Evolutionary conservation across 805 yeast genomes (phyloP).

Genomic region (Candida orba): DNA sequence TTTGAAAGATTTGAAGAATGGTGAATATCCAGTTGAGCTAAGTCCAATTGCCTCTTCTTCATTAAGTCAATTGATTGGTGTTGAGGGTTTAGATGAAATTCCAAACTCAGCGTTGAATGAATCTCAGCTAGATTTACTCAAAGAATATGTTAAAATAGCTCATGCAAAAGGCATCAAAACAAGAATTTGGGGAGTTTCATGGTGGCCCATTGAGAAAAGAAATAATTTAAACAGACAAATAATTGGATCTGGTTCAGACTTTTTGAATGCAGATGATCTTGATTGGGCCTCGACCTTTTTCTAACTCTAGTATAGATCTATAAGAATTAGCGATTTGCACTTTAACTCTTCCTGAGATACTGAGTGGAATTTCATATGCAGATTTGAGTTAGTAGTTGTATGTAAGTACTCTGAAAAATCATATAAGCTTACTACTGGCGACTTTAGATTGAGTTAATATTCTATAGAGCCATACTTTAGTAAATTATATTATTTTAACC

Average conservation of each 20-base stretch:
- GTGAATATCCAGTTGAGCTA: constrained; percentile 19
- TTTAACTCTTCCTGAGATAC: too few species aligned
- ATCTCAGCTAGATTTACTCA: constrained; percentile 29
- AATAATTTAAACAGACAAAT: constrained; percentile 44
- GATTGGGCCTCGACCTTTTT: constrained; percentile 24
- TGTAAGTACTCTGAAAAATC: too few species aligned
- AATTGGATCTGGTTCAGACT: constrained; percentile 44
- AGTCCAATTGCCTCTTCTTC: constrained; percentile 41
- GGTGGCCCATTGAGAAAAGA: constrained; percentile 54
- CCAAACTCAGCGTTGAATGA: constrained; percentile 28
- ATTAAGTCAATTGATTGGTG: constrained; percentile 26
- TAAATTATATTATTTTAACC: too few species aligned
- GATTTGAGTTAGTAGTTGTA: too few species aligned
- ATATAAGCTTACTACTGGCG: too few species aligned
- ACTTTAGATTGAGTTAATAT: too few species aligned
- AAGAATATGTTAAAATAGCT: constrained; percentile 29
- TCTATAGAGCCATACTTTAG: too few species aligned
- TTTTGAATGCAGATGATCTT: constrained; percentile 62
- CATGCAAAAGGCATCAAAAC: constrained; percentile 48
- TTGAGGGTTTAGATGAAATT: constrained; percentile 3
- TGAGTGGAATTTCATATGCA: too few species aligned
- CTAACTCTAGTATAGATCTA: neutral
- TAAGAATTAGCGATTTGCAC: too few species aligned
- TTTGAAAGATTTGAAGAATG: constrained; percentile 21
- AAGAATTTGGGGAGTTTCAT: constrained; percentile 66